Percentiles rank a stretch among this genome's conserved stretches.
These are phyloP conservation scores for Hippophae gyantsensis DNA, from an alignment of 306 rosid genomes.

Conservation along the genomic window DNA sequence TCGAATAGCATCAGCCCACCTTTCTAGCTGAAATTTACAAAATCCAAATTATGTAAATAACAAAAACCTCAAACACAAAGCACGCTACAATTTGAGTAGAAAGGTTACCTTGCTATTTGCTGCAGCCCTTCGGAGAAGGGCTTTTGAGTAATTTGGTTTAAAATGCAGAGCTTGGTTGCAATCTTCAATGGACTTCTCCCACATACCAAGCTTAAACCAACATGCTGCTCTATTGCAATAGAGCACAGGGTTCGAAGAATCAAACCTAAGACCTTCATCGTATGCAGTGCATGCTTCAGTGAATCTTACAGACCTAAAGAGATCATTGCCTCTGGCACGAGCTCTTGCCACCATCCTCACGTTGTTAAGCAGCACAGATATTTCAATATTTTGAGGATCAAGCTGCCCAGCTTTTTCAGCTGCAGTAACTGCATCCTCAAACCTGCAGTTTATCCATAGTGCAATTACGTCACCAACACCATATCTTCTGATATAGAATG, in stretches of 20 bases:
- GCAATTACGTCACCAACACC: conserved; percentile 44
- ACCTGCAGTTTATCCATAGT: conserved; percentile 84
- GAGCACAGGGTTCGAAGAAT: conserved; percentile 73
- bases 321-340: conserved; percentile 81
- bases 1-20: conserved; percentile 73
- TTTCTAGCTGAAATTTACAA: conserved; percentile 53
- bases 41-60: conserved; percentile 10
- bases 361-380: conserved; percentile 51
- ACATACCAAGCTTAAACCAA: conserved; percentile 87
- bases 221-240: conserved; percentile 95
- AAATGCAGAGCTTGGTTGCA: conserved; percentile 67
- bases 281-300: conserved; percentile 88
- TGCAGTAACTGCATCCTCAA: conserved; percentile 80
- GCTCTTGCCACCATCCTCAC: conserved; percentile 82
- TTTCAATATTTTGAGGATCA: conserved; percentile 66
- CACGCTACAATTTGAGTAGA: background rate
- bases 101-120: conserved; percentile 67
- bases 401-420: conserved; percentile 70
- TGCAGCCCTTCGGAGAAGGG: conserved; percentile 95
- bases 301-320: conserved; percentile 82
- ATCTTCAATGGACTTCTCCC: conserved; percentile 84
- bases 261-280: conserved; percentile 78
- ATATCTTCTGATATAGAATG: conserved; percentile 17
- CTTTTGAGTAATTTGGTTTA: conserved; percentile 77
- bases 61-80: background rate